Conservation (phyloP, 2,329 filamentous ascomycete genomes). For the Ceratocystis ficicola region DNA sequence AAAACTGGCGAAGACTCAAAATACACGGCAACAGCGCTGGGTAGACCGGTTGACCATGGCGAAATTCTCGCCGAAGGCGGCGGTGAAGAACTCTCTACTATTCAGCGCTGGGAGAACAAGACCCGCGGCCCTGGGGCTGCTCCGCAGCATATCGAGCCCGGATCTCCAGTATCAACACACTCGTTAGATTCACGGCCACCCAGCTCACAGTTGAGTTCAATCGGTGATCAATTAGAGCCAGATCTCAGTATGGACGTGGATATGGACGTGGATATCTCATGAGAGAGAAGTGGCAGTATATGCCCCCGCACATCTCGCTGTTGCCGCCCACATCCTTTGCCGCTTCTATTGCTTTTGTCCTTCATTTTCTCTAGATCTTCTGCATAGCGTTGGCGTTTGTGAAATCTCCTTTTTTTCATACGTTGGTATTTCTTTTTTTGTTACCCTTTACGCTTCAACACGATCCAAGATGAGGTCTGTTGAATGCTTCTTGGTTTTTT, state of each 20-base stretch:
- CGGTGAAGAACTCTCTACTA: slow-evolving; percentile 48
- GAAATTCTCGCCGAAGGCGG: slow-evolving; percentile 63
- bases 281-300: not conserved
- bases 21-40: slow-evolving; percentile 73
- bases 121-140: slow-evolving; percentile 27
- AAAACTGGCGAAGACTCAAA: slow-evolving; percentile 79
- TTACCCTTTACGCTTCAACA: not conserved
- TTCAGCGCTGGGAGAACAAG: slow-evolving; percentile 51
- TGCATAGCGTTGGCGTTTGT: slow-evolving; percentile 37
- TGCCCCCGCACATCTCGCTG: not conserved
- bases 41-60: slow-evolving; percentile 57
- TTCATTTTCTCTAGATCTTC: slow-evolving; percentile 5
- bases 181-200: slow-evolving; percentile 34
- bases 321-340: not conserved
- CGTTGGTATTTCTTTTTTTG: slow-evolving; percentile 7
- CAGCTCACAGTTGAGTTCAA: slow-evolving; percentile 46
- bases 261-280: slow-evolving; percentile 25
- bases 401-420: slow-evolving; percentile 1
- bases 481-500: not conserved
- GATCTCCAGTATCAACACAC: slow-evolving; percentile 6
- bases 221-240: slow-evolving; percentile 38
- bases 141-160: slow-evolving; percentile 17
- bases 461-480: not conserved
- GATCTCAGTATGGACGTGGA: slow-evolving; percentile 38
- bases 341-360: slow-evolving; percentile 1